Percentiles rank a stretch among this genome's conserved stretches.
Conservation (phyloP, 106 monocot species). For the Posidonia australis region DNA sequence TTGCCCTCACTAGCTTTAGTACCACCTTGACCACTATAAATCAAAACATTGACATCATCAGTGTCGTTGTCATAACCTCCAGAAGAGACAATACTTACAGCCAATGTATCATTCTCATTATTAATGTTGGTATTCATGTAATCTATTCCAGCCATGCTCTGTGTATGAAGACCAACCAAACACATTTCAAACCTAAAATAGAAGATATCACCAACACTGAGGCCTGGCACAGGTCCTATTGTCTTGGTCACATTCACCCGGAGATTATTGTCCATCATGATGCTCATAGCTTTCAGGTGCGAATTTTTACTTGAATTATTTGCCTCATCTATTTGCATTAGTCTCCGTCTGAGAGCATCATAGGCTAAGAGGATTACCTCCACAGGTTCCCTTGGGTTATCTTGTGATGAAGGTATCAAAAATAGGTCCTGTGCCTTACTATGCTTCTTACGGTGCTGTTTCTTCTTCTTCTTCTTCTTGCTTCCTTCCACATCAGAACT, state of each 20-base stretch:
- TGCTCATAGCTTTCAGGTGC: constrained; percentile 42
- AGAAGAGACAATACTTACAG: constrained; percentile 62
- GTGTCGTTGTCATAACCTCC: constrained; percentile 75
- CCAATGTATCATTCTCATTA: constrained; percentile 37
- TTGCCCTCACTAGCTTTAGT: constrained; percentile 15
- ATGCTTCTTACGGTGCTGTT: constrained; percentile 1
- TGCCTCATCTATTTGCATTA: constrained; percentile 57
- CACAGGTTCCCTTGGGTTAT: constrained; percentile 35
- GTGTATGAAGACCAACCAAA: constrained; percentile 60
- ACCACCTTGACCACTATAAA: constrained; percentile 76
- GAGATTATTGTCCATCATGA: constrained; percentile 41
- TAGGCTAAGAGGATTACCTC: constrained; percentile 56
- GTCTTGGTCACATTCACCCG: constrained; percentile 43
- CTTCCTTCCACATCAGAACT: constrained; percentile 11
- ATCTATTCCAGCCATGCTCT: constrained; percentile 68
- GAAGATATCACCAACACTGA: constrained; percentile 71
- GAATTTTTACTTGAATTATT: constrained; percentile 26
- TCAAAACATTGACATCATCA: constrained; percentile 31
- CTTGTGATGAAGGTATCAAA: constrained; percentile 25
- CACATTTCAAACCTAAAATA: constrained; percentile 73
- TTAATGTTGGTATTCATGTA: constrained; percentile 33
- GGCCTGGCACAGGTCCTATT: constrained; percentile 50
- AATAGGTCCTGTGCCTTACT: constrained; percentile 13
- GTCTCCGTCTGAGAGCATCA: constrained; percentile 56
- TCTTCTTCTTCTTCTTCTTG: constrained; percentile 13